phyloP scores from a whole-genome alignment of 2,329 filamentous ascomycete genomes.

The Colletotrichum kahawae region DNA sequence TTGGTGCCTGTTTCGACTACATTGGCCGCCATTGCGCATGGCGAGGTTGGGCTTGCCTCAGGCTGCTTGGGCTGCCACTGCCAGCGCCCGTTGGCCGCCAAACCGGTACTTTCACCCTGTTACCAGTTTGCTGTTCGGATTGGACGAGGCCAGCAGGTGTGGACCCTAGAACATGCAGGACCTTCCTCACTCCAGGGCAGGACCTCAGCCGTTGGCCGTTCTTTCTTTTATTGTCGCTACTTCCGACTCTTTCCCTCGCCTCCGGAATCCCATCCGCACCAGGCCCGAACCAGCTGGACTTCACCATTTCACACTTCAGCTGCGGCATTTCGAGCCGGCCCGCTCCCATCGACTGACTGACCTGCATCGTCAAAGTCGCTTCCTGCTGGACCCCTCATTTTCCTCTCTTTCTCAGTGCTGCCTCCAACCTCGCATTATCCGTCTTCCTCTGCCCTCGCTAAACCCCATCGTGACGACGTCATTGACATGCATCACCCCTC shows the following conservation, averaged over 20 bases:
- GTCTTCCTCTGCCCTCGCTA: neutral
- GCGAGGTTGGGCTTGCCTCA: conserved; percentile 11
- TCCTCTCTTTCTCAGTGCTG: neutral
- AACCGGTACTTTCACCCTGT: neutral
- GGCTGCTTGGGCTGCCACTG: neutral
- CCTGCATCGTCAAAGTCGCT: neutral
- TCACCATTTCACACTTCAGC: neutral
- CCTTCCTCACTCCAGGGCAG: too few relatives aligned
- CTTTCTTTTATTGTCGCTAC: too few relatives aligned
- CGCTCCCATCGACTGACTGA: neutral
- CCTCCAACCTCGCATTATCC: neutral
- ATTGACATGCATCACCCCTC: conserved; percentile 18
- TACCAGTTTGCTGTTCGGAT: neutral
- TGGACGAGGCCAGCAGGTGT: neutral
- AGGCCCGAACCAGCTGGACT: neutral
- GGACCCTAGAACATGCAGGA: neutral
- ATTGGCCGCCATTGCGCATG: neutral
- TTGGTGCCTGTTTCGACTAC: conserved; percentile 6
- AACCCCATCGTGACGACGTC: conserved; percentile 17
- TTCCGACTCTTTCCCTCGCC: neutral
- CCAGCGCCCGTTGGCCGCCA: neutral
- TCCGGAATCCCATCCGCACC: neutral
- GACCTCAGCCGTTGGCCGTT: too few relatives aligned
- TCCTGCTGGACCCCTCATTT: neutral
- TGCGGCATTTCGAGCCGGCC: neutral